These are phyloP conservation scores for Urostyla sp. DNA, from an alignment of 73 alveolate genomes.

Conservation along the genomic window DNA sequence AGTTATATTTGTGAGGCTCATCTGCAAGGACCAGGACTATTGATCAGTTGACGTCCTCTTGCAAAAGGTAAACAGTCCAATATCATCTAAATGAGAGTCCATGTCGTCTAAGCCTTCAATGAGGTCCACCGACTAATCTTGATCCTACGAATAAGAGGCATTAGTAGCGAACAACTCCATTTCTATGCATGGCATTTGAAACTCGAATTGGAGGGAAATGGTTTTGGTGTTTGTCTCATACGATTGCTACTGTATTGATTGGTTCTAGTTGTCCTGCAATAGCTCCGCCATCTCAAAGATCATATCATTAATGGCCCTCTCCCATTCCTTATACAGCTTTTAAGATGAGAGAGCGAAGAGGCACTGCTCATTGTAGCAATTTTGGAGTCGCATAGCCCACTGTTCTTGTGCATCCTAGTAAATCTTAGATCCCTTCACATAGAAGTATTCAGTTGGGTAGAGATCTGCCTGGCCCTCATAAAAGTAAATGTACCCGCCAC, in stretches of 20 bases:
- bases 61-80: slow-evolving; percentile 17
- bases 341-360: background rate
- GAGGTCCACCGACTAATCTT: background rate
- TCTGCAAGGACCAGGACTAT: background rate
- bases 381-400: background rate
- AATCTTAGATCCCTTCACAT: slow-evolving; percentile 48
- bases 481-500: slow-evolving; percentile 62
- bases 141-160: background rate
- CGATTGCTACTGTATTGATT: background rate
- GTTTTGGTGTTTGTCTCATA: background rate
- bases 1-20: background rate
- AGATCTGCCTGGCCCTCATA: slow-evolving; percentile 57
- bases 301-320: slow-evolving; percentile 16
- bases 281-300: background rate
- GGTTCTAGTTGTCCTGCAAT: background rate
- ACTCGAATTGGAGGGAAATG: slow-evolving; percentile 12
- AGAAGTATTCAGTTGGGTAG: slow-evolving; percentile 41
- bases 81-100: background rate
- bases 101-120: background rate
- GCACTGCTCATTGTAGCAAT: background rate
- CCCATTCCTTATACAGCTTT: slow-evolving; percentile 31
- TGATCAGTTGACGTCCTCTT: background rate
- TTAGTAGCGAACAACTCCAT: slow-evolving; percentile 14
- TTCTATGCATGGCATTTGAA: slow-evolving; percentile 27
- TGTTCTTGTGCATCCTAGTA: slow-evolving; percentile 29